These are phyloP conservation scores for Daldinia sp. DNA, from an alignment of 2,329 filamentous ascomycete species.

Conservation along the genomic window DNA sequence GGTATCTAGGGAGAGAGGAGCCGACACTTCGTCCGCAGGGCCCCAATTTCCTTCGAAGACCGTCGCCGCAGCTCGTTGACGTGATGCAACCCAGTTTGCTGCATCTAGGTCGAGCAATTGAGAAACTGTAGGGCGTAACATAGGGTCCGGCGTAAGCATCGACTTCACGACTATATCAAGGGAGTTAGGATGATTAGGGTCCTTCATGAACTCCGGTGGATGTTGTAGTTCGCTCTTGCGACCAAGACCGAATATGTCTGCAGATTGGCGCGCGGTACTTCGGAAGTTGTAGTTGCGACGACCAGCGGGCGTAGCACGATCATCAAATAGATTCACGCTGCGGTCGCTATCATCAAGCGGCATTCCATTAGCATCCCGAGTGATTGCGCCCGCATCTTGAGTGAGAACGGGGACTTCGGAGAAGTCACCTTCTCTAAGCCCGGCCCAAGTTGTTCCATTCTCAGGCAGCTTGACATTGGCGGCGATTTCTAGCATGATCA, in stretches of 20 bases:
- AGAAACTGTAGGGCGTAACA: slow-evolving; percentile 75
- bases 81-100: slow-evolving; percentile 79
- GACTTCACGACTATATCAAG: slow-evolving; percentile 84
- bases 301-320: slow-evolving; percentile 28
- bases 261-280: slow-evolving; percentile 44
- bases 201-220: slow-evolving; percentile 89
- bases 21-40: slow-evolving; percentile 65
- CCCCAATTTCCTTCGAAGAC: slow-evolving; percentile 98
- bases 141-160: slow-evolving; percentile 84
- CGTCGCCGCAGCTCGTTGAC: slow-evolving; percentile 87
- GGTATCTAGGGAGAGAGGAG: slow-evolving; percentile 56
- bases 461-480: slow-evolving; percentile 94
- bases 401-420: slow-evolving; percentile 89
- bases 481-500: slow-evolving; percentile 94
- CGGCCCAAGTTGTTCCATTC: slow-evolving; percentile 90
- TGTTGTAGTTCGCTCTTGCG: slow-evolving; percentile 62
- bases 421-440: slow-evolving; percentile 86
- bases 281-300: slow-evolving; percentile 42
- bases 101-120: slow-evolving; percentile 78
- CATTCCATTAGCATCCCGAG: slow-evolving; percentile 78
- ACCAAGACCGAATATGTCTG: slow-evolving; percentile 56
- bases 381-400: slow-evolving; percentile 74
- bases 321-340: slow-evolving; percentile 48
- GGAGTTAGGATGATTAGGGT: slow-evolving; percentile 74
- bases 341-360: slow-evolving; percentile 59